Evolutionary conservation across 768 basidiomycete genomes (phyloP), one percentile per base, ranked within the genome.

Genomic region (Leucosporidium yakuticum): DNA sequence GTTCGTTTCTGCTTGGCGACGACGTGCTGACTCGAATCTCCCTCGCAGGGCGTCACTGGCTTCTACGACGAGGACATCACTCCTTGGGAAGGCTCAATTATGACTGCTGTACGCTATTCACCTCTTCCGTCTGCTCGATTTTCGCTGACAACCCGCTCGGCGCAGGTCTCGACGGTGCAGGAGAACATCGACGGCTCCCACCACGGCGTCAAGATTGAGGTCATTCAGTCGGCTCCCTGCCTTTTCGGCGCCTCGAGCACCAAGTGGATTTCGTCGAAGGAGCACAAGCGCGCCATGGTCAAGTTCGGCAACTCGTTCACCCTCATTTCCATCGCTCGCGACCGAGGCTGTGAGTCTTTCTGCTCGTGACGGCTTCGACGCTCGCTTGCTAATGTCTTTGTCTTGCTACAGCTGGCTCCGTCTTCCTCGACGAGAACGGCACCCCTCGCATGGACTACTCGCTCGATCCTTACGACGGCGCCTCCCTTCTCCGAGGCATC

Each of bases 121-220:
- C 20, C 27, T 49, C 47, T 9, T n/a, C 5, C 34, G 31, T 36
- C 2, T 14, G 2, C 17, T 44, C 39, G 39, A 8, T 8, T 44
- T 8, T 39, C 29, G 25, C 39, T 54, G 21, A 51, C 15, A 36
- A 4, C n/a, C 3, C 23, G 14, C n/a, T 21, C 32, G 27, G 23
- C 9, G 9, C 62, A 51, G 34, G 62, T 63, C 23, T 54, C 62
- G n/a, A 34, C 21, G 14, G 49, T 29, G 17, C 25, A 27, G 47
- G 47, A 74, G 32, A 73, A 76, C 55, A 62, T 49, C 25, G 76
- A 76, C 39, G 74, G 74, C 0, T 69, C 68, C 6, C 69, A 70
- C 31, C 72, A 76, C 63, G 77, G 77, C 12, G 73, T 69, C 67
- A 77, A 77, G 70, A 63, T 78, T 56, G 76, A 77, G 62, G 71